phyloP scores from a whole-genome alignment of 2,329 filamentous ascomycete species.

The Periconia sp. region DNA sequence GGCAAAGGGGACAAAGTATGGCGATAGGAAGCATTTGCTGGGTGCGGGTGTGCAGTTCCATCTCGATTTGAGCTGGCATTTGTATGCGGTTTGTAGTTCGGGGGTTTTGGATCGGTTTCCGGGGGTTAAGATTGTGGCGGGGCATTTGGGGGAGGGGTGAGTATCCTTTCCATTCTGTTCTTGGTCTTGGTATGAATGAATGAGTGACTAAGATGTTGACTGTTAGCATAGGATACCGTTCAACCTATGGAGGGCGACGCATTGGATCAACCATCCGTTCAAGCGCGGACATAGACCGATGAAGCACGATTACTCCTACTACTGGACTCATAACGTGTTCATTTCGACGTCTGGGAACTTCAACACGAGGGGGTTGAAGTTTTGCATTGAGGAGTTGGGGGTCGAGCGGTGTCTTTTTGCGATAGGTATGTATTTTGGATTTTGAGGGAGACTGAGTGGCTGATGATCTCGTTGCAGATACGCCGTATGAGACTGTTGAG shows the following conservation, averaged over 20 bases:
- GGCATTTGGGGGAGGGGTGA: conserved; percentile 48
- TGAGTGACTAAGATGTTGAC: no score
- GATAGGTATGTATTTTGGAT: conserved; percentile 26
- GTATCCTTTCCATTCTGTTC: conserved; percentile 3
- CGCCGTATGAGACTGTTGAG: conserved; percentile 23
- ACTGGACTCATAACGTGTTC: conserved; percentile 47
- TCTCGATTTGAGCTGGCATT: conserved; percentile 48
- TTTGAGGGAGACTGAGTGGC: background rate
- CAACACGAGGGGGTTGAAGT: conserved; percentile 45
- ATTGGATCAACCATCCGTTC: conserved; percentile 50
- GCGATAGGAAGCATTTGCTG: conserved; percentile 28
- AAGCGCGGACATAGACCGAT: conserved; percentile 42
- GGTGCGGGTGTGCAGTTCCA: conserved; percentile 42
- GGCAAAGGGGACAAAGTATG: conserved; percentile 28
- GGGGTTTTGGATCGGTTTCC: conserved; percentile 49
- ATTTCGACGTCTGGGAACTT: conserved; percentile 49
- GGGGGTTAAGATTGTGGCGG: conserved; percentile 45
- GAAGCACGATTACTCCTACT: conserved; percentile 42
- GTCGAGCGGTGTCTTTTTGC: conserved; percentile 45
- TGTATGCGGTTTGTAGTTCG: conserved; percentile 49
- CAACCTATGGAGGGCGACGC: conserved; percentile 42
- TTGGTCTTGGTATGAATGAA: no score
- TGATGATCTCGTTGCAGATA: conserved; percentile 23
- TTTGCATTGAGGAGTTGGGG: conserved; percentile 45
- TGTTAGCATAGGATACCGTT: conserved; percentile 43